Base-by-base conservation (phyloP, 208 protist species). In the Wallacemonas sp. region DNA sequence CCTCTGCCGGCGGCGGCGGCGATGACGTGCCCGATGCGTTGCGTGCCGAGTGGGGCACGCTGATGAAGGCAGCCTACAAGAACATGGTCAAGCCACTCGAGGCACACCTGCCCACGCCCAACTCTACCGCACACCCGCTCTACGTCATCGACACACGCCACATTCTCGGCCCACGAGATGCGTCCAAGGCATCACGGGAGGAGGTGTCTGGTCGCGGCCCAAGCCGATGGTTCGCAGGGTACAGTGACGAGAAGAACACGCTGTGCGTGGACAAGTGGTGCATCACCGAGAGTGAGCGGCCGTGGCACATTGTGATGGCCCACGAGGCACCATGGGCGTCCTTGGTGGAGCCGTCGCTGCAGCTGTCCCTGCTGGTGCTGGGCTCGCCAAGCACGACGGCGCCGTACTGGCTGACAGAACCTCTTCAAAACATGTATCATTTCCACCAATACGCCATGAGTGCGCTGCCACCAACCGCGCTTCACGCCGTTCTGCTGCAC, bases 11-110 rank as follows among this genome's bases (percentile, higher is more conserved):
- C 41, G 41, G 24, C 6, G 47, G 44, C 19, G 17, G 17, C 19
- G 19, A 6, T 11, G 56, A 32, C 8, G 52, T 75, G 61, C 29
- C 52, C 1, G 52, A 68, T 2, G 23, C 21, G 12, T 11, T 70
- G 54, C 72, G 72, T 6, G 26, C 24, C 16, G 68, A 70, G 29
- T 92, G 85, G 85, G 33, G 58, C 2, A 34, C 23, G 23, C 70
- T 88, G 32, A 87, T 87, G 80, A 65, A 57, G 49, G 44, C 32
- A 2, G 68, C 75, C 24, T 87, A 93, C 68, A 66, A 76, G 43
- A 70, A 69, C 43, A 57, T 90, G n/a, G 72, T 93, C 33, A 75
- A 63, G n/a, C 87, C 87, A 5, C 52, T 93, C 38, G 76, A 82
- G 60, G 64, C 52, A 2, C 52, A 84, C 29, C 75, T 90, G 26